Conservation (phyloP, 345 rosid species). For the Eutrema yunnanense region DNA sequence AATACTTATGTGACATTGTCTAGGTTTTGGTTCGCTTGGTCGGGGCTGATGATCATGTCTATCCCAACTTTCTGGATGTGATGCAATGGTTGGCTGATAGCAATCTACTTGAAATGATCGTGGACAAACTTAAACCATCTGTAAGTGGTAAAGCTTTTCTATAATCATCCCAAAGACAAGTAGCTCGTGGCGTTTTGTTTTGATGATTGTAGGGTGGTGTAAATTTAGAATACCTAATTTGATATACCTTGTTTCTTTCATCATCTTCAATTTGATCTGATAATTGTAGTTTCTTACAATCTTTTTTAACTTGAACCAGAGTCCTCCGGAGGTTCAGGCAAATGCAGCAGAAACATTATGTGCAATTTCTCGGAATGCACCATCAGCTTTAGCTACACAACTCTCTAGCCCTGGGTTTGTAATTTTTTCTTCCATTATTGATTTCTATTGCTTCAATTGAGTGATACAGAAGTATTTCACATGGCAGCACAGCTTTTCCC, state of each 20-base stretch:
- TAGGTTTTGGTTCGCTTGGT: conserved; percentile 97
- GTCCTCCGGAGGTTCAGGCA: conserved; percentile 83
- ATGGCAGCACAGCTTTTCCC: conserved; percentile 2
- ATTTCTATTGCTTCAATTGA: not conserved
- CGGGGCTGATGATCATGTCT: conserved; percentile 93
- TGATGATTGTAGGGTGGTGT: conserved; percentile 9
- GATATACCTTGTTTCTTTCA: not conserved
- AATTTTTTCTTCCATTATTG: conserved; percentile 7
- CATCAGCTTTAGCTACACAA: conserved; percentile 84
- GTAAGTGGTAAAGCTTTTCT: conserved; percentile 44
- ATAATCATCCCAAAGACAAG: not conserved
- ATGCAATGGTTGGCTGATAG: conserved; percentile 98
- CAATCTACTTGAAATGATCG: conserved; percentile 90
- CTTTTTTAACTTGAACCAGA: conserved; percentile 41
- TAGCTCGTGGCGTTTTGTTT: not conserved
- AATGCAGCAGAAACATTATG: conserved; percentile 93
- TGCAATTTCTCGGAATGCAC: conserved; percentile 87
- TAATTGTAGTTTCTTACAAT: conserved; percentile 12
- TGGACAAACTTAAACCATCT: conserved; percentile 81
- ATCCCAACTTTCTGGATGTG: conserved; percentile 92
- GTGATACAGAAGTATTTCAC: conserved; percentile 1
- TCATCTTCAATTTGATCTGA: conserved; percentile 6
- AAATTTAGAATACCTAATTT: not conserved
- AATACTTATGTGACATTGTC: not conserved
- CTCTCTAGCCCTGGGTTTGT: conserved; percentile 85